Percentiles rank a stretch among this genome's conserved stretches.
phyloP scores from a whole-genome alignment of 1,284 basidiomycete genomes.

The Malassezia yamatoensis region DNA sequence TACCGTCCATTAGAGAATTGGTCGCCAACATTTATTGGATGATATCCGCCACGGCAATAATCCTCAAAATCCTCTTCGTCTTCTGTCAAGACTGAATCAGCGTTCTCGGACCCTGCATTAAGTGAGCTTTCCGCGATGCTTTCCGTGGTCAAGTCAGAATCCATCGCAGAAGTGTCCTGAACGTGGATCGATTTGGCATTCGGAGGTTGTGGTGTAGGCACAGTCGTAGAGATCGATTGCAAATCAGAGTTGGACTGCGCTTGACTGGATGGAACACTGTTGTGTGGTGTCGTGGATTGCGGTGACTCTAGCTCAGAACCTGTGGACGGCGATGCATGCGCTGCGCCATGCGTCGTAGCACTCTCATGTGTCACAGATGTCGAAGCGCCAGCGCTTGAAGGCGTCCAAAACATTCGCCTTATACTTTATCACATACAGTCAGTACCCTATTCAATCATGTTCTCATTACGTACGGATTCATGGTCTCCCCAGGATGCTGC shows the following conservation, averaged over 20 bases:
- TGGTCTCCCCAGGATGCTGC: neutral
- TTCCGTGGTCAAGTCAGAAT: conserved; percentile 5
- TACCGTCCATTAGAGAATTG: conserved; percentile 79
- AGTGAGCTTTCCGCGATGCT: neutral
- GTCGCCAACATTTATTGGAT: conserved; percentile 90
- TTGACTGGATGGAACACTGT: too few relatives aligned
- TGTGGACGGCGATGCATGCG: neutral
- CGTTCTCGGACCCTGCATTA: conserved; percentile 6
- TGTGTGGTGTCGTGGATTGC: neutral
- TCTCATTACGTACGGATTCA: neutral
- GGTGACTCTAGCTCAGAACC: neutral
- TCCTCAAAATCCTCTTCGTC: conserved; percentile 51
- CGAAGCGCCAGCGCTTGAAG: conserved; percentile 6
- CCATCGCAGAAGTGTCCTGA: neutral
- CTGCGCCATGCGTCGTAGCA: conserved; percentile 1
- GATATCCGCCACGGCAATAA: conserved; percentile 60
- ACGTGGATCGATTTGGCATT: conserved; percentile 3
- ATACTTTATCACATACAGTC: neutral
- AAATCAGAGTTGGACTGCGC: neutral
- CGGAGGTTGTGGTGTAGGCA: neutral
- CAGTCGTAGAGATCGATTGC: neutral
- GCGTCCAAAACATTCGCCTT: conserved; percentile 15
- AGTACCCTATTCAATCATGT: neutral
- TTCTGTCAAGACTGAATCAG: conserved; percentile 44
- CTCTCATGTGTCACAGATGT: conserved; percentile 11